phyloP scores from a whole-genome alignment of 345 rosid species.

The Anastatica hierochuntica region DNA sequence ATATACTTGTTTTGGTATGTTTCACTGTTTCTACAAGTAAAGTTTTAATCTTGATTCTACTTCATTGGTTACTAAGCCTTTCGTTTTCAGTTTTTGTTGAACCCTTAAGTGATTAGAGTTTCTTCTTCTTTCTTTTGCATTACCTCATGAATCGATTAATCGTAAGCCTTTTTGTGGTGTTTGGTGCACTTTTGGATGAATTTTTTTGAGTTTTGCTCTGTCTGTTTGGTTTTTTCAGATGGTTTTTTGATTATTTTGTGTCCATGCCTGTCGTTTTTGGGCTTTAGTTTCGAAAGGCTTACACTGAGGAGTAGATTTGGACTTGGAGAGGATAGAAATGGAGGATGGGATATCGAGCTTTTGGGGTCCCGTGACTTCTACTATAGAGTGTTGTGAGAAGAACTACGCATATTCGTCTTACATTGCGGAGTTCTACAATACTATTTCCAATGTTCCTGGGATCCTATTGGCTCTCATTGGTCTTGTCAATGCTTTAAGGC shows the following conservation, averaged over 20 bases:
- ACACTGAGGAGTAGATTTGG: background rate
- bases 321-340: constrained; percentile 37
- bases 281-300: constrained; percentile 8
- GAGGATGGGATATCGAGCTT: constrained; percentile 66
- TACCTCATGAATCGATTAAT: background rate
- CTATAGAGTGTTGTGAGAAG: constrained; percentile 75
- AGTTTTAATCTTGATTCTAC: background rate
- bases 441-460: constrained; percentile 64
- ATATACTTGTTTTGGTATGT: constrained; percentile 16
- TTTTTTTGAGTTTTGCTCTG: background rate
- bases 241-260: background rate
- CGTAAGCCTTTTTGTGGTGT: background rate
- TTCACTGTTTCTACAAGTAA: constrained; percentile 18
- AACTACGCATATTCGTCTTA: constrained; percentile 68
- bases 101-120: background rate
- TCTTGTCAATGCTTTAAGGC: constrained; percentile 73
- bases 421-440: constrained; percentile 86
- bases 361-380: constrained; percentile 93
- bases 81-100: constrained; percentile 6
- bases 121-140: background rate
- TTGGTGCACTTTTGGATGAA: background rate
- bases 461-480: constrained; percentile 76
- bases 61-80: background rate
- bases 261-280: background rate
- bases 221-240: background rate